These are phyloP conservation scores for Calocera viscosa DNA, from an alignment of 768 basidiomycete genomes.

Conservation along the genomic window DNA sequence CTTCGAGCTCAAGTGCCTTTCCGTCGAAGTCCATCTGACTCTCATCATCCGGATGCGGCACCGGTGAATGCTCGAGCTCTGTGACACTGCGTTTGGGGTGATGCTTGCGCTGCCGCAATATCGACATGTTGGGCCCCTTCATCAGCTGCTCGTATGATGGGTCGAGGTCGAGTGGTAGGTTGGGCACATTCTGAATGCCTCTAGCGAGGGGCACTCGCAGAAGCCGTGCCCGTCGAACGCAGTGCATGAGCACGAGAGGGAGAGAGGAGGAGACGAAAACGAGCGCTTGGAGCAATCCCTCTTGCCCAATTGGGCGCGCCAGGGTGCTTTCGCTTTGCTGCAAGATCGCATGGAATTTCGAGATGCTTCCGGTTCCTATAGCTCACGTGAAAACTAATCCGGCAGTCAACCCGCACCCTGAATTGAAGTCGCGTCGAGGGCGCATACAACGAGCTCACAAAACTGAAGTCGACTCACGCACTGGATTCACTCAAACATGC, in stretches of 20 bases:
- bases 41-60: neutral
- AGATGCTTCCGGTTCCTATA: neutral
- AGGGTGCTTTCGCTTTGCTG: neutral
- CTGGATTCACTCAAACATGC: neutral
- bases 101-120: neutral
- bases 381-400: slow-evolving; percentile 1
- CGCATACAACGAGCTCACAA: neutral
- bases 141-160: neutral
- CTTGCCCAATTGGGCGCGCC: neutral
- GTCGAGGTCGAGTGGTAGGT: neutral
- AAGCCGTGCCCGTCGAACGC: neutral
- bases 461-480: neutral
- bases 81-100: neutral
- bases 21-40: slow-evolving; percentile 25
- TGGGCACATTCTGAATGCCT: neutral
- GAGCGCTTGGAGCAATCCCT: neutral
- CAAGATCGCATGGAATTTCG: neutral
- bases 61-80: neutral
- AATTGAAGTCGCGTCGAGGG: neutral
- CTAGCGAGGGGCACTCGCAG: neutral
- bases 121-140: neutral
- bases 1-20: slow-evolving; percentile 20
- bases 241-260: neutral
- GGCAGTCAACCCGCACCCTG: neutral
- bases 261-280: neutral